Conservation (phyloP, 208 protist genomes). For the Crithidia bombi region DNA sequence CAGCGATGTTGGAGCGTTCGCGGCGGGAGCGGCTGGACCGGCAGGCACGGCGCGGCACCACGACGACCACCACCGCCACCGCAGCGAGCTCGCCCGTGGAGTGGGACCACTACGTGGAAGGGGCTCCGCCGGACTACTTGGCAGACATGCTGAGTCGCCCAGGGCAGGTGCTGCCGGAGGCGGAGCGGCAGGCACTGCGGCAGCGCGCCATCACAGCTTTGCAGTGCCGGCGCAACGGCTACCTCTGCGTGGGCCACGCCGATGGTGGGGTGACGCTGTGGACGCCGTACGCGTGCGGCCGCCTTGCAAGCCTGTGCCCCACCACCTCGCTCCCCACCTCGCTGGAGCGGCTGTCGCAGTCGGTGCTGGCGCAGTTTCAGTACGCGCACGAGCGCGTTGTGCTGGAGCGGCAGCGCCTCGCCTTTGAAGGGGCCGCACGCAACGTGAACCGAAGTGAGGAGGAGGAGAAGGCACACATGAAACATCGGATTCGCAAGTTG, state of each 20-base stretch:
- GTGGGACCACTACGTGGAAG: slow-evolving; percentile 78
- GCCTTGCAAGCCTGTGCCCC: slow-evolving; percentile 67
- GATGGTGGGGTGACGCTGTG: slow-evolving; percentile 75
- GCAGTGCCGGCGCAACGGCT: slow-evolving; percentile 66
- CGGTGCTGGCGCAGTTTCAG: slow-evolving; percentile 55
- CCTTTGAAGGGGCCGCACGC: slow-evolving; percentile 29
- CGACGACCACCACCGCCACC: not conserved
- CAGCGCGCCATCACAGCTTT: slow-evolving; percentile 52
- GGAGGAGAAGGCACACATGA: slow-evolving; percentile 38
- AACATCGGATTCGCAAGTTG: slow-evolving; percentile 45
- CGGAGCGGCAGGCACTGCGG: slow-evolving; percentile 34
- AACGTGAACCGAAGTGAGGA: slow-evolving; percentile 18
- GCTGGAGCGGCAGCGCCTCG: slow-evolving; percentile 46
- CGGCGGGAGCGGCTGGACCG: slow-evolving; percentile 65
- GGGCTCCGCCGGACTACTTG: slow-evolving; percentile 49
- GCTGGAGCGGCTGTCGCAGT: slow-evolving; percentile 43
- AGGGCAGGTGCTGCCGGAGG: slow-evolving; percentile 39
- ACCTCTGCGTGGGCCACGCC: slow-evolving; percentile 65
- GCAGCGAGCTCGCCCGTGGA: not conserved
- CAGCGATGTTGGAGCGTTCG: slow-evolving; percentile 65
- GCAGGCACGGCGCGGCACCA: not conserved
- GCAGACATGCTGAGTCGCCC: slow-evolving; percentile 49
- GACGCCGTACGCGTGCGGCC: slow-evolving; percentile 68
- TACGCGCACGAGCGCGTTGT: slow-evolving; percentile 38
- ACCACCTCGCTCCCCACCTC: slow-evolving; percentile 45